These are phyloP conservation scores for Hymenoscyphus fructigenus DNA, from an alignment of 2,329 filamentous ascomycete species.

Conservation along the genomic window DNA sequence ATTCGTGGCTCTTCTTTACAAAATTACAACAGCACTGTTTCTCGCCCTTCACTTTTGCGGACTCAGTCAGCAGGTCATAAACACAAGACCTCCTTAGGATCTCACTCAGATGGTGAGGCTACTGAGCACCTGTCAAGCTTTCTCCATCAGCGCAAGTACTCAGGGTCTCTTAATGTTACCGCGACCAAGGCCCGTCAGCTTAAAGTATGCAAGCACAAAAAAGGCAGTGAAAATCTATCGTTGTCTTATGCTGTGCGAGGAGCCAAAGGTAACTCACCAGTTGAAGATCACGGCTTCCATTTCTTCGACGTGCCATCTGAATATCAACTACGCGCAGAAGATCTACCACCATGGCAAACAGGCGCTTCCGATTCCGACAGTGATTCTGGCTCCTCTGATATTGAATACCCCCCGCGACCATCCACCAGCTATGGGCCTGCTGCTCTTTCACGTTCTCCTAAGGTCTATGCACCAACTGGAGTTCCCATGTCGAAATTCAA, in stretches of 20 bases:
- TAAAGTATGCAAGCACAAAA: background rate
- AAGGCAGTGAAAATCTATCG: background rate
- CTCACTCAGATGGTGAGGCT: background rate
- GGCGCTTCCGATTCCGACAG: background rate
- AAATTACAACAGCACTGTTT: background rate
- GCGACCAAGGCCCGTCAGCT: background rate
- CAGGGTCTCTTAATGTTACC: background rate
- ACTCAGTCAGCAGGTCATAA: background rate
- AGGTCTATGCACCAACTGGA: background rate
- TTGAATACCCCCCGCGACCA: background rate
- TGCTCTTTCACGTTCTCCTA: background rate
- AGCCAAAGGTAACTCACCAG: background rate
- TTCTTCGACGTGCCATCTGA: background rate
- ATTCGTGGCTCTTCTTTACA: background rate
- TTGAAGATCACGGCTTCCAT: background rate
- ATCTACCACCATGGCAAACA: background rate
- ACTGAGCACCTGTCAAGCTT: background rate
- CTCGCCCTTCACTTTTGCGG: background rate
- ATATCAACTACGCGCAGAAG: background rate
- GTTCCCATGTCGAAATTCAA: background rate
- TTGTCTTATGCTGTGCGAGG: background rate
- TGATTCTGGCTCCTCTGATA: background rate
- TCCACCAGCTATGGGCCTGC: background rate
- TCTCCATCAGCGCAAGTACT: background rate
- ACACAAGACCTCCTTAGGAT: background rate